Percentiles rank a stretch among this genome's conserved stretches.
Conservation (phyloP, 352 stramenopile species). For the Pythium volutum region DNA sequence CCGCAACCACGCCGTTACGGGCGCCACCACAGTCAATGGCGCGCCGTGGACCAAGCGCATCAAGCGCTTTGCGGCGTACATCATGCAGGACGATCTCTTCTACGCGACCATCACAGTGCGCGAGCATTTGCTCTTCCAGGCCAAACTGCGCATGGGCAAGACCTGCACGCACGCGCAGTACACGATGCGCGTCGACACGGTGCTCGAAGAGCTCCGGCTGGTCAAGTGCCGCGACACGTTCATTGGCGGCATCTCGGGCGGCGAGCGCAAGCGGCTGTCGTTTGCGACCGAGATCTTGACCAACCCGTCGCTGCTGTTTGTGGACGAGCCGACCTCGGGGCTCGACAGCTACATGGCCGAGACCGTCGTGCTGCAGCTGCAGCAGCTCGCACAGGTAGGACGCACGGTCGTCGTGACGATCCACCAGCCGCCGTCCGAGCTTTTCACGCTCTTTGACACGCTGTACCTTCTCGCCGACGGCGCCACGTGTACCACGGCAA, state of each 20-base stretch:
- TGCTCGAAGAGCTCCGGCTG: constrained; percentile 42
- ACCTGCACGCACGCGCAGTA: constrained; percentile 25
- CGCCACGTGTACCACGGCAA: constrained; percentile 58
- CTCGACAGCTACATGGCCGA: constrained; percentile 61
- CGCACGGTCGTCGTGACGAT: constrained; percentile 85
- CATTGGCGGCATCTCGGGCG: constrained; percentile 66
- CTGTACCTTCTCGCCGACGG: constrained; percentile 53
- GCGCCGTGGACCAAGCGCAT: constrained; percentile 30
- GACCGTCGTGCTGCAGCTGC: constrained; percentile 44
- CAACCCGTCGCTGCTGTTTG: constrained; percentile 78
- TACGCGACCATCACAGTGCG: constrained; percentile 82
- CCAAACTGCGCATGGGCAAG: constrained; percentile 70
- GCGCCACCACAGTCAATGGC: constrained; percentile 34
- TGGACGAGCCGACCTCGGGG: constrained; percentile 80
- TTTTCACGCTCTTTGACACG: constrained; percentile 54
- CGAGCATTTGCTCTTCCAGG: constrained; percentile 88
- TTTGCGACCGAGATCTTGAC: constrained; percentile 79
- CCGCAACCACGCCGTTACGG: constrained; percentile 30
- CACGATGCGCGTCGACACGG: constrained; percentile 35
- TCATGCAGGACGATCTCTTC: constrained; percentile 92
- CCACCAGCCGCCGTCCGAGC: constrained; percentile 60
- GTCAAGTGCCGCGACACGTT: constrained; percentile 40
- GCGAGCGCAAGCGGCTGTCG: constrained; percentile 46
- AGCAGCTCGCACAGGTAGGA: constrained; percentile 64
- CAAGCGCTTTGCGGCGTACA: constrained; percentile 43